Base-by-base conservation (phyloP, 78 protist species). In the Cavenderia fasciculata region DNA sequence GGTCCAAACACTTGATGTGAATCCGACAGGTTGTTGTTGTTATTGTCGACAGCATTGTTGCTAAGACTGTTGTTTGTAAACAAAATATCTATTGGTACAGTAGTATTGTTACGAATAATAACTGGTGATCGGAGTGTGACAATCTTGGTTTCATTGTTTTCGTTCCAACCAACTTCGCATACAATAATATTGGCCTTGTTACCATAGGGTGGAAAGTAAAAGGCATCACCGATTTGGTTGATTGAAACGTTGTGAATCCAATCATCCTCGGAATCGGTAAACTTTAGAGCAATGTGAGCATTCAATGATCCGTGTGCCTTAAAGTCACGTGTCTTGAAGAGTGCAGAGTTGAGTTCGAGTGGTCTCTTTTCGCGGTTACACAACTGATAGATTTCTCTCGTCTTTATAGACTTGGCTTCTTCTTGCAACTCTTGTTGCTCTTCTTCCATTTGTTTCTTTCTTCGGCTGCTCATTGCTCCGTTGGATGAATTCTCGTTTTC, bases 111-210 rank as follows among this genome's bases (percentile, higher is more conserved):
- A n/a, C 73, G 72, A 5, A 82, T 27, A 10, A 82, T 59, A 19
- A 82, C 78, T 10, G 90, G 90, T 29, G 90, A 82, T 25, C 90
- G n/a, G 14, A 82, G 66, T 3, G 90, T 82, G 1, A 78, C 90
- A 44, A 82, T 82, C 61, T 82, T 82, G 36, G 40, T 68, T 40
- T 82, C 90, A 43, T 82, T 82, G n/a, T 40, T 62, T 36, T 82
- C 90, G 56, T 82, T 72, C 90, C 90, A 82, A 44, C 90, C 90
- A 12, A 82, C 90, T 56, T 82, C 90, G 56, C 90, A 82, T 10
- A 82, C 90, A 43, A 82, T 63, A 34, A 82, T 10, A 57, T 82
- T 82, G 31, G 90, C 78, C 19, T 54, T 36, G 16, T 82, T 65
- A 27, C 71, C 69, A 52, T 21, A 82, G 21, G 90, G 76, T 31